phyloP scores from a whole-genome alignment of 352 stramenopile genomes.

The Globisporangium megalacanthum region DNA sequence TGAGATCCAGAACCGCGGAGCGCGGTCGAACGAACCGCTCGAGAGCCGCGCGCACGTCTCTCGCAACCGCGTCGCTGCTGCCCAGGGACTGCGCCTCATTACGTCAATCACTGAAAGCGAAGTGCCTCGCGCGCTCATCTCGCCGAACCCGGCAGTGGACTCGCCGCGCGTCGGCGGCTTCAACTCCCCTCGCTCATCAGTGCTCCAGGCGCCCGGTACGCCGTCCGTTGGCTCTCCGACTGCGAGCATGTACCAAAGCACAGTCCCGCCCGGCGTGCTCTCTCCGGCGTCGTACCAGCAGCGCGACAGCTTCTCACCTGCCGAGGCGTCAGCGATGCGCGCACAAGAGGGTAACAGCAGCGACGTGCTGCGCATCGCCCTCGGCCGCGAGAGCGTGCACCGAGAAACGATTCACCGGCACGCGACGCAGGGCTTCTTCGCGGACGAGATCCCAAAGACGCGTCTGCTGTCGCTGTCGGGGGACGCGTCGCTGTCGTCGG shows the following conservation, averaged over 20 bases:
- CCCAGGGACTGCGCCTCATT: slow-evolving; percentile 73
- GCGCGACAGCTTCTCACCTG: slow-evolving; percentile 47
- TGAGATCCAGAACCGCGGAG: slow-evolving; percentile 78
- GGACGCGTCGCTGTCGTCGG: slow-evolving; percentile 2
- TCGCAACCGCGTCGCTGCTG: slow-evolving; percentile 31
- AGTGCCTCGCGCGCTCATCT: slow-evolving; percentile 74
- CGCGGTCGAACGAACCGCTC: slow-evolving; percentile 20
- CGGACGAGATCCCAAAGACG: slow-evolving; percentile 35
- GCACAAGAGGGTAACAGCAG: slow-evolving; percentile 35
- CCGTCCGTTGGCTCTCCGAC: slow-evolving; percentile 45
- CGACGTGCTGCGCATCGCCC: slow-evolving; percentile 66
- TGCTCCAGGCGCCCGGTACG: slow-evolving; percentile 69
- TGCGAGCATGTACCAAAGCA: slow-evolving; percentile 43
- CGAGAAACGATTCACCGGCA: slow-evolving; percentile 40
- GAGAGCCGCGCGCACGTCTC: slow-evolving; percentile 19
- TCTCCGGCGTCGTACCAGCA: slow-evolving; percentile 84
- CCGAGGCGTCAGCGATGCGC: slow-evolving; percentile 17
- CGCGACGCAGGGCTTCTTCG: slow-evolving; percentile 9
- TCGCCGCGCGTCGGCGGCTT: slow-evolving; percentile 75
- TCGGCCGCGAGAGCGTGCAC: slow-evolving; percentile 67
- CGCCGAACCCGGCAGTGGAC: slow-evolving; percentile 81
- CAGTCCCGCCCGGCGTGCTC: slow-evolving; percentile 36
- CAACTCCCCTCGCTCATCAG: slow-evolving; percentile 63
- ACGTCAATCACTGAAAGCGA: slow-evolving; percentile 80
- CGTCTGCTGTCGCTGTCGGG: slow-evolving; percentile 23